Percentiles rank a stretch among this genome's conserved stretches.
phyloP scores from a whole-genome alignment of 2,329 filamentous ascomycete species.

The Elsinoe australis region DNA sequence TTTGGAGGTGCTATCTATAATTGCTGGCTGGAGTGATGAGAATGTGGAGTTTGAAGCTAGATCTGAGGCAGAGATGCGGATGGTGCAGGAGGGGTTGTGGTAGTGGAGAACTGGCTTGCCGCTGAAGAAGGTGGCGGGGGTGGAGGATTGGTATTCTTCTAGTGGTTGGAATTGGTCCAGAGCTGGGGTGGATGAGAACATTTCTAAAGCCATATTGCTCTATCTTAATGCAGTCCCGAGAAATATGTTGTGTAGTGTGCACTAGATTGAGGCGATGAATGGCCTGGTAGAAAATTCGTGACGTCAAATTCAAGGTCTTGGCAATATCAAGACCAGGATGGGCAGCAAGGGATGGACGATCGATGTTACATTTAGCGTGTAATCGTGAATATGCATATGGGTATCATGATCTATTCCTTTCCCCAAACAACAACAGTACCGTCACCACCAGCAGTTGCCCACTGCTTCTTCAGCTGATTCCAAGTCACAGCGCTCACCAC shows the following conservation, averaged over 20 bases:
- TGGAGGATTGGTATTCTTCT: constrained; percentile 62
- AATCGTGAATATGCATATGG: neutral
- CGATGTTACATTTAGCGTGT: neutral
- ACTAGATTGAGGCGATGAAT: neutral
- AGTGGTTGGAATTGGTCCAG: constrained; percentile 56
- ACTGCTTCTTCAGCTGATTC: constrained; percentile 40
- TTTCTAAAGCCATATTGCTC: constrained; percentile 35
- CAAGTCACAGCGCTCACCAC: constrained; percentile 44
- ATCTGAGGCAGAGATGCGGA: constrained; percentile 51
- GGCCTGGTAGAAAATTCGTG: neutral
- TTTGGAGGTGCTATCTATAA: constrained; percentile 26
- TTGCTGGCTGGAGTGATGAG: constrained; percentile 45
- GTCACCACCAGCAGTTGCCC: constrained; percentile 44
- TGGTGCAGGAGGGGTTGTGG: constrained; percentile 50
- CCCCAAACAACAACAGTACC: constrained; percentile 35
- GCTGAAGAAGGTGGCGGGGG: constrained; percentile 63
- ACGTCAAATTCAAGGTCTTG: neutral
- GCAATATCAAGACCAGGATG: neutral
- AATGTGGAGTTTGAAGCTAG: constrained; percentile 42
- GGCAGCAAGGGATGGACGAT: neutral
- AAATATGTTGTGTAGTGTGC: too few relatives aligned
- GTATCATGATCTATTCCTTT: constrained; percentile 11
- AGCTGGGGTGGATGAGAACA: constrained; percentile 51
- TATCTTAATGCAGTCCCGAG: too few relatives aligned
- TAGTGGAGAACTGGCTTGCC: constrained; percentile 65